A percentile compares a stretch with the other conserved stretches of the same genome.
Conservation (phyloP, 257 asterid species). For the Ocimum tenuiflorum region DNA sequence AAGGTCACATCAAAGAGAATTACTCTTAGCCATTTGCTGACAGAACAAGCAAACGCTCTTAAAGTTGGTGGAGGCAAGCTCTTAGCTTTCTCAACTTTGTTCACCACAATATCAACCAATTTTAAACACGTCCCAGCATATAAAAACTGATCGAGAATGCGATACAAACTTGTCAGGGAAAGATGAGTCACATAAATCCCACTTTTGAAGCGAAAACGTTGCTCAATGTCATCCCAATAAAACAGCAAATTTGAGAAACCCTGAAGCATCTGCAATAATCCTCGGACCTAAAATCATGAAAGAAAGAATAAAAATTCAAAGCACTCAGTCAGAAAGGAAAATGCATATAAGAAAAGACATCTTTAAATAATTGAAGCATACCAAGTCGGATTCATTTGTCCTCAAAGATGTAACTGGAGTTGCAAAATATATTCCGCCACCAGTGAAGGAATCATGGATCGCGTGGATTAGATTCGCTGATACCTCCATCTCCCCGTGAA, state of each 20-base stretch:
- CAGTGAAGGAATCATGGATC: slow-evolving; percentile 46
- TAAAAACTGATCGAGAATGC: slow-evolving; percentile 59
- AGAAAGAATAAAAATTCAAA: neutral
- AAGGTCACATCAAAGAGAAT: slow-evolving; percentile 12
- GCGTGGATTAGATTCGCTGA: slow-evolving; percentile 46
- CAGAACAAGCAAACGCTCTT: slow-evolving; percentile 75
- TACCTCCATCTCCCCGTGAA: slow-evolving; percentile 42
- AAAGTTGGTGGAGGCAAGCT: slow-evolving; percentile 68
- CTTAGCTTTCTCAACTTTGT: slow-evolving; percentile 50
- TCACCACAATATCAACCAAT: slow-evolving; percentile 48
- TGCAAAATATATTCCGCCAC: slow-evolving; percentile 67
- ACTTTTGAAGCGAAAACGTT: slow-evolving; percentile 39
- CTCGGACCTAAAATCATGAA: slow-evolving; percentile 52
- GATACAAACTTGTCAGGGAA: slow-evolving; percentile 65
- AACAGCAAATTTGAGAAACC: slow-evolving; percentile 66
- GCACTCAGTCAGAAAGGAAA: neutral
- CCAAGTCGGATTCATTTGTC: slow-evolving; percentile 77
- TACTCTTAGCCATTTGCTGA: slow-evolving; percentile 67
- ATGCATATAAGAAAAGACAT: neutral
- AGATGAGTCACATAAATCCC: slow-evolving; percentile 78
- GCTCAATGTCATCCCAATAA: slow-evolving; percentile 54
- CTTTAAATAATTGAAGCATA: slow-evolving; percentile 16
- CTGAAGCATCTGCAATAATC: slow-evolving; percentile 81
- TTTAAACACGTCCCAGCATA: slow-evolving; percentile 77
- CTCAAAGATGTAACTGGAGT: slow-evolving; percentile 46